These are phyloP conservation scores for Alnus glutinosa DNA, from an alignment of 306 rosid species.

Conservation along the genomic window DNA sequence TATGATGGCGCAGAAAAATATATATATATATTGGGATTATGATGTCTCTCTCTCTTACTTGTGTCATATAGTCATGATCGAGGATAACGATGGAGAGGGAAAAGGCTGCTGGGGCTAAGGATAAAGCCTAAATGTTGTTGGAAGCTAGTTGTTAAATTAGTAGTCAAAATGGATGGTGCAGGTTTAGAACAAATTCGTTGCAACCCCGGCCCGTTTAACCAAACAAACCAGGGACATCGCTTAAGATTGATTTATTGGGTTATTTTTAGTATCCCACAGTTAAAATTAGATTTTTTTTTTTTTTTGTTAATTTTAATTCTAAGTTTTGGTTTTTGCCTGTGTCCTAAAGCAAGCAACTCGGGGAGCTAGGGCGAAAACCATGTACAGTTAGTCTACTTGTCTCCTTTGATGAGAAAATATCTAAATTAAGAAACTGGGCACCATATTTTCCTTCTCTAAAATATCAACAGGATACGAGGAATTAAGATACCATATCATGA, in stretches of 20 bases:
- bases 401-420: too few relatives aligned
- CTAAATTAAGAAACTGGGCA: too few relatives aligned
- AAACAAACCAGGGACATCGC: background rate
- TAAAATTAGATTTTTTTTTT: background rate
- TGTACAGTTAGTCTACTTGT: too few relatives aligned
- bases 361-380: too few relatives aligned
- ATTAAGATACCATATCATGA: too few relatives aligned
- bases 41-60: background rate
- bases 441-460: too few relatives aligned
- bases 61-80: background rate
- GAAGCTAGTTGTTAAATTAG: background rate
- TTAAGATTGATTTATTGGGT: background rate
- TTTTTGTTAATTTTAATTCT: background rate
- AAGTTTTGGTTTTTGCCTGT: background rate
- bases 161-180: background rate
- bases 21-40: background rate
- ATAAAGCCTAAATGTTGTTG: background rate
- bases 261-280: background rate
- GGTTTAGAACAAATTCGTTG: background rate
- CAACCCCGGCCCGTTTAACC: background rate
- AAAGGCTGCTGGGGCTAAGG: constrained; percentile 5
- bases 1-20: too few relatives aligned
- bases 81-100: constrained; percentile 17
- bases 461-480: too few relatives aligned
- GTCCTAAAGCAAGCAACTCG: background rate